phyloP scores from a whole-genome alignment of 202 grass and related monocot species.

The Schoenoplectus triqueter region DNA sequence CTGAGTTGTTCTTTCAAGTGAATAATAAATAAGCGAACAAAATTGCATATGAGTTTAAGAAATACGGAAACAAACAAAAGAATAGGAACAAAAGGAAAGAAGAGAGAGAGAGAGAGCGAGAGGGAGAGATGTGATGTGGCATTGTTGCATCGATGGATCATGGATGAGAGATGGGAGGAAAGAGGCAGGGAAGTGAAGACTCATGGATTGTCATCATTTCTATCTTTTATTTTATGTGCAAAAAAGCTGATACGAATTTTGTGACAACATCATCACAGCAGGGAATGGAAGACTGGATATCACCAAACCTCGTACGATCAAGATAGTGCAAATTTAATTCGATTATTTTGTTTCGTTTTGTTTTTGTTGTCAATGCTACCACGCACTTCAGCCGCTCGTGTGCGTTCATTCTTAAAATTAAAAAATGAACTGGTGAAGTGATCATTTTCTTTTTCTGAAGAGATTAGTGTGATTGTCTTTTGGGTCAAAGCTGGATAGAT shows the following conservation, averaged over 20 bases:
- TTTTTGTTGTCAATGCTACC: not conserved
- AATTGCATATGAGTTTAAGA: not conserved
- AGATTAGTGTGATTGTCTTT: not conserved
- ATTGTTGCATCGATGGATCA: not conserved
- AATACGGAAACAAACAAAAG: not conserved
- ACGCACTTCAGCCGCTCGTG: slow-evolving; percentile 8
- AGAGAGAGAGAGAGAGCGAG: not conserved
- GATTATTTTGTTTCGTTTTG: not conserved
- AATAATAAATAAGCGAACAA: too few relatives aligned
- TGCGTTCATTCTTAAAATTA: not conserved
- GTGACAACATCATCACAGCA: not conserved
- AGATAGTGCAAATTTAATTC: not conserved
- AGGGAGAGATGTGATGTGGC: slow-evolving; percentile 34
- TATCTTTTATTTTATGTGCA: not conserved
- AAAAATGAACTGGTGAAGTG: not conserved
- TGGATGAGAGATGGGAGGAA: not conserved
- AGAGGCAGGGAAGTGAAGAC: not conserved
- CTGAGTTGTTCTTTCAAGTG: too few relatives aligned
- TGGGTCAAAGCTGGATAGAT: too few relatives aligned
- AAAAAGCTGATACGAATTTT: not conserved
- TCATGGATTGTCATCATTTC: not conserved
- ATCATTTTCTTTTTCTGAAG: not conserved
- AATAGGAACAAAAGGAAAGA: not conserved
- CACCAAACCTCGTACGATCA: slow-evolving; percentile 34
- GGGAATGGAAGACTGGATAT: not conserved